Conservation (phyloP, 305 asterid genomes). For the Striga hermonthica region DNA sequence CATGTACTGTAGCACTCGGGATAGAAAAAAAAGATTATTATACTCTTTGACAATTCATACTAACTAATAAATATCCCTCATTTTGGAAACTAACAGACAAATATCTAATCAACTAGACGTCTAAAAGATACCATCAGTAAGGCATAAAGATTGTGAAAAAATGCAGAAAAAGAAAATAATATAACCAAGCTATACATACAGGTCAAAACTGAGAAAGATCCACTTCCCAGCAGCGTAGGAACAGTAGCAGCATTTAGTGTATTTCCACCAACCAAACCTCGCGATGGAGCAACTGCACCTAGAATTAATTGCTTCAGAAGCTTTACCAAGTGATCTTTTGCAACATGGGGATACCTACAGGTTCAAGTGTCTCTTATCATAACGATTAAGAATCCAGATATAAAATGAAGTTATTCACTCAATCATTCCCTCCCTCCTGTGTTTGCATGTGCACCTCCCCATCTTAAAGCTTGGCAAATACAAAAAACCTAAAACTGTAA, state of each 20-base stretch:
- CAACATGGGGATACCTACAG: conserved; percentile 83
- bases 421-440: background rate
- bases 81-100: conserved; percentile 24
- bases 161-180: conserved; percentile 13
- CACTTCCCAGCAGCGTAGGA: conserved; percentile 90
- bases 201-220: conserved; percentile 80
- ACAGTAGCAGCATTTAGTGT: conserved; percentile 73
- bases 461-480: background rate
- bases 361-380: conserved; percentile 24
- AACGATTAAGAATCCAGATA: conserved; percentile 19
- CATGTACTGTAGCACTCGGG: conserved; percentile 15
- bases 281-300: conserved; percentile 61
- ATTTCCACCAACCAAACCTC: conserved; percentile 48
- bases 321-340: conserved; percentile 92
- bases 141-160: conserved; percentile 14
- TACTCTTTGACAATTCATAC: conserved; percentile 21
- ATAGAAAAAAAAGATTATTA: background rate
- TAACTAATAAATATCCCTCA: conserved; percentile 14
- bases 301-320: conserved; percentile 80
- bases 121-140: conserved; percentile 8
- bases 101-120: conserved; percentile 11
- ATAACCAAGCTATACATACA: conserved; percentile 49
- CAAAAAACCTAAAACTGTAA: background rate
- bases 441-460: background rate
- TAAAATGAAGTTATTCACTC: conserved; percentile 10